These are phyloP conservation scores for Mycena haematopus DNA, from an alignment of 768 basidiomycete genomes.

Conservation along the genomic window DNA sequence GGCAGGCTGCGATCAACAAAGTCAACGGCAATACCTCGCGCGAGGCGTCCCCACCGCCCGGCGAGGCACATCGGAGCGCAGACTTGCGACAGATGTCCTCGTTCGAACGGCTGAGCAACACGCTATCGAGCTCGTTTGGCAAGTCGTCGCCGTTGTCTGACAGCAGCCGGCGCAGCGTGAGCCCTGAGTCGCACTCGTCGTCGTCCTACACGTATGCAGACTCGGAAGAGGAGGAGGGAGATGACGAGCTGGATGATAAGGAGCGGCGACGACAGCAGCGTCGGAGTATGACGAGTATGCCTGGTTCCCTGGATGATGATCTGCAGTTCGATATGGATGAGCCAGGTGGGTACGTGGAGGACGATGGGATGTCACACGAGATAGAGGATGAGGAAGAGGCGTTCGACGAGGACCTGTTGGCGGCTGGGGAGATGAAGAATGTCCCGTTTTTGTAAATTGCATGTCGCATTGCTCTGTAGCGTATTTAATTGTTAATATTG, in stretches of 20 bases:
- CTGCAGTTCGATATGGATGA: conserved; percentile 61
- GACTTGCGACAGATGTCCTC: conserved; percentile 78
- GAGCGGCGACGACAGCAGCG: conserved; percentile 50
- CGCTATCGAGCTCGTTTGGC: conserved; percentile 41
- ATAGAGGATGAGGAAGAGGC: conserved; percentile 74
- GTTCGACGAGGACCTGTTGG: conserved; percentile 81
- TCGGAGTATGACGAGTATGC: conserved; percentile 84
- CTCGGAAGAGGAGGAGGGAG: conserved; percentile 63
- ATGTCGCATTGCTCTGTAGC: conserved; percentile 17
- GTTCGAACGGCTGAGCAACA: conserved; percentile 71
- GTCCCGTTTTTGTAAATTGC: conserved; percentile 64
- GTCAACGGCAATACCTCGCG: conserved; percentile 23
- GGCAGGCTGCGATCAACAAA: conserved; percentile 22
- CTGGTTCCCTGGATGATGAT: conserved; percentile 74
- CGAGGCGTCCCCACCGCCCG: conserved; percentile 41
- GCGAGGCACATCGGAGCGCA: conserved; percentile 41
- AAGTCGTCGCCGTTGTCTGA: conserved; percentile 42
- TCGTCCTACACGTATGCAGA: conserved; percentile 56
- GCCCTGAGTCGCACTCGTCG: conserved; percentile 62
- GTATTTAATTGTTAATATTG: conserved; percentile 8
- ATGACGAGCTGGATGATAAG: conserved; percentile 49
- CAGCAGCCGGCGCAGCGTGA: conserved; percentile 51
- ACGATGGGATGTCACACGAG: conserved; percentile 47
- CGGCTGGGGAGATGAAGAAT: conserved; percentile 84
- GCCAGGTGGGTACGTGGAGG: conserved; percentile 39